These are phyloP conservation scores for Lecanicillium sp. DNA, from an alignment of 2,329 filamentous ascomycete species.

Conservation along the genomic window DNA sequence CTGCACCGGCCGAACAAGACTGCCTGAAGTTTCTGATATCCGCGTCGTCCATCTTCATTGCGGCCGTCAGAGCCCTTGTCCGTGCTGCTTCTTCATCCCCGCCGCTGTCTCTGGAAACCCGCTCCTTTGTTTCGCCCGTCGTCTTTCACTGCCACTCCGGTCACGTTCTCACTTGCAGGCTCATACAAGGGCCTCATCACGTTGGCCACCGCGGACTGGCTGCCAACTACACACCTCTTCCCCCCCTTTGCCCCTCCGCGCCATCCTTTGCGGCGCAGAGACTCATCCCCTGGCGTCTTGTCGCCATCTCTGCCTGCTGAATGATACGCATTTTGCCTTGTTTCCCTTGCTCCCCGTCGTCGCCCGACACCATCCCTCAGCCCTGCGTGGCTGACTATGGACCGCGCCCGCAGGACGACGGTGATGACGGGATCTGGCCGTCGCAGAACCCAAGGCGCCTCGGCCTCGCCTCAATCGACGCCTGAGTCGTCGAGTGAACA, in stretches of 20 bases:
- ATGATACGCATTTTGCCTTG: constrained; percentile 6
- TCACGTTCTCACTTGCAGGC: constrained; percentile 10
- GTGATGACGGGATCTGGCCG: constrained; percentile 15
- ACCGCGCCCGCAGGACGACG: constrained; percentile 29
- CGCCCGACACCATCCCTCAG: constrained; percentile 18
- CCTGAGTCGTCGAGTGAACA: constrained; percentile 23
- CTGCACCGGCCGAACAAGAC: constrained; percentile 9
- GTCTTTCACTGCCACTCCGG: constrained; percentile 1
- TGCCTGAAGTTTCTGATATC: constrained; percentile 14
- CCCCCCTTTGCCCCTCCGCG: constrained; percentile 2
- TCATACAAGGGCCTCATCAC: constrained; percentile 5
- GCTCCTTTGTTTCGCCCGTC: constrained; percentile 1
- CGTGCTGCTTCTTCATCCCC: constrained; percentile 7
- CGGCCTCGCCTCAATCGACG: constrained; percentile 25
- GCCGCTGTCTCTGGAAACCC: constrained; percentile 10
- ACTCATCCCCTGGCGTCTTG: neutral
- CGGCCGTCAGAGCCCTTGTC: constrained; percentile 7
- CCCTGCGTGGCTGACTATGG: constrained; percentile 16
- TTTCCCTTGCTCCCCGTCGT: constrained; percentile 17
- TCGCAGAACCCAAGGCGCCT: constrained; percentile 23
- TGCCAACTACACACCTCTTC: neutral
- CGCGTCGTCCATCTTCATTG: constrained; percentile 13
- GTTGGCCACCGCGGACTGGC: neutral
- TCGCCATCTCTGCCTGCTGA: constrained; percentile 12
- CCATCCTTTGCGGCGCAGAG: neutral